phyloP scores from a whole-genome alignment of 1,284 basidiomycete species.

The Hypsizygus ulmarius region DNA sequence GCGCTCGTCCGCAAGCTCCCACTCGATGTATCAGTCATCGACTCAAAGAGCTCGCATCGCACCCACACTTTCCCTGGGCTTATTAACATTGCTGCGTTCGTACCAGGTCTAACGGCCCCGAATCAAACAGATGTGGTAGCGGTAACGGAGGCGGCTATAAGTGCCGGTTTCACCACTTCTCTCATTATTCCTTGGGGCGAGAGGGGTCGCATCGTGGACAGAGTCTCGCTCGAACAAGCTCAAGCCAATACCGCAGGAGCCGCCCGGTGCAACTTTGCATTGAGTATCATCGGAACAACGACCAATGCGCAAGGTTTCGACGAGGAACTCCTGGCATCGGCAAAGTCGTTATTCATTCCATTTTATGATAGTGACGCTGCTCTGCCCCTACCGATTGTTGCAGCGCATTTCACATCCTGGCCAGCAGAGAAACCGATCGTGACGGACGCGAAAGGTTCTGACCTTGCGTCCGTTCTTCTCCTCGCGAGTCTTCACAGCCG shows the following conservation, averaged over 20 bases:
- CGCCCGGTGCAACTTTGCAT: conserved; percentile 85
- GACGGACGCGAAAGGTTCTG: conserved; percentile 89
- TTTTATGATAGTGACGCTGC: conserved; percentile 55
- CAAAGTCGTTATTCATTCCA: conserved; percentile 85
- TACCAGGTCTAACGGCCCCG: conserved; percentile 70
- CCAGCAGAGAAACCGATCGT: conserved; percentile 89
- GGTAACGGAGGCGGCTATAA: conserved; percentile 78
- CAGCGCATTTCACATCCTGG: conserved; percentile 91
- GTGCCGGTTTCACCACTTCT: conserved; percentile 84
- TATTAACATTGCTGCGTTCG: conserved; percentile 85
- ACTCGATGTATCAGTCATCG: conserved; percentile 87
- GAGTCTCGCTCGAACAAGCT: conserved; percentile 65
- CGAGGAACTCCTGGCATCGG: conserved; percentile 76
- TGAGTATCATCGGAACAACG: conserved; percentile 75
- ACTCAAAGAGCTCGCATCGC: conserved; percentile 93
- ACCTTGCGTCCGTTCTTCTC: conserved; percentile 91
- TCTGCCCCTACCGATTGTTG: conserved; percentile 62
- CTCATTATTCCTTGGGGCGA: conserved; percentile 76
- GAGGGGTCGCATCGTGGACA: conserved; percentile 63
- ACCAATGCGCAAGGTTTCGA: conserved; percentile 66
- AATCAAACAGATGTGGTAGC: conserved; percentile 64
- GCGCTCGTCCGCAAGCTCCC: conserved; percentile 88
- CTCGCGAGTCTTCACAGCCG: conserved; percentile 91
- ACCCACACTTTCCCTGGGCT: conserved; percentile 93
- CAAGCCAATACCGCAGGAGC: conserved; percentile 60